Percentiles rank a stretch among this genome's conserved stretches.
phyloP scores from a whole-genome alignment of 176 grass and related monocot genomes.

The Alloteropsis semialata region DNA sequence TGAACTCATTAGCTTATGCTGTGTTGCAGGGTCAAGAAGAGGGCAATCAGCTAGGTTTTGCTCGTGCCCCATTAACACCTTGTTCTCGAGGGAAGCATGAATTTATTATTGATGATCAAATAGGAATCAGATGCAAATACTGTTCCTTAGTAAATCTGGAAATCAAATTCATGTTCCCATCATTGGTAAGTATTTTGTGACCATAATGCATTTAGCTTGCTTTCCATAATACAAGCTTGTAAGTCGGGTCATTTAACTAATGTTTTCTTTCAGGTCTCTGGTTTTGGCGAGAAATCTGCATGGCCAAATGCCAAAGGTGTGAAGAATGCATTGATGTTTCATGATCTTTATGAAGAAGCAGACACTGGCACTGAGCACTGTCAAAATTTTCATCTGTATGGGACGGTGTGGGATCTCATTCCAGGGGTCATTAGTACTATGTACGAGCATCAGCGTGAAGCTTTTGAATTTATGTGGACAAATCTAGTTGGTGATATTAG shows the following conservation, averaged over 20 bases:
- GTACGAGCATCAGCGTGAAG: constrained; percentile 78
- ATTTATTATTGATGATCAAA: constrained; percentile 61
- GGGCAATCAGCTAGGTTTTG: constrained; percentile 25
- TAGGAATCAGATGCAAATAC: constrained; percentile 66
- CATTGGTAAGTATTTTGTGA: constrained; percentile 48
- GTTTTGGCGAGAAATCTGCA: constrained; percentile 39
- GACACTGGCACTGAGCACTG: constrained; percentile 24
- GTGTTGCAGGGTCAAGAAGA: constrained; percentile 44
- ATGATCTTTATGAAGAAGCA: constrained; percentile 49
- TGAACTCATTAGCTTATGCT: constrained; percentile 23
- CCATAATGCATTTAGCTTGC: neutral
- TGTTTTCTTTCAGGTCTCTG: constrained; percentile 43
- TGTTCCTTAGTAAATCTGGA: constrained; percentile 62
- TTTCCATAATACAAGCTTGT: neutral
- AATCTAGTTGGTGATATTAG: constrained; percentile 74
- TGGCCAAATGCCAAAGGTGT: constrained; percentile 36
- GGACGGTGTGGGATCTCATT: constrained; percentile 89
- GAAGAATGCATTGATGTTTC: constrained; percentile 43
- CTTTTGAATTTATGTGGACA: constrained; percentile 98
- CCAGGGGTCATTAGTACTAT: constrained; percentile 60
- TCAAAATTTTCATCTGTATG: constrained; percentile 40
- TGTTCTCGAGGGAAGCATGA: constrained; percentile 62
- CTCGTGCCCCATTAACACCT: constrained; percentile 23
- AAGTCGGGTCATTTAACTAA: constrained; percentile 13
- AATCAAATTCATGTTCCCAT: constrained; percentile 57